Conservation (phyloP, 768 basidiomycete species). For the Lactifluus hygrophoroides region DNA sequence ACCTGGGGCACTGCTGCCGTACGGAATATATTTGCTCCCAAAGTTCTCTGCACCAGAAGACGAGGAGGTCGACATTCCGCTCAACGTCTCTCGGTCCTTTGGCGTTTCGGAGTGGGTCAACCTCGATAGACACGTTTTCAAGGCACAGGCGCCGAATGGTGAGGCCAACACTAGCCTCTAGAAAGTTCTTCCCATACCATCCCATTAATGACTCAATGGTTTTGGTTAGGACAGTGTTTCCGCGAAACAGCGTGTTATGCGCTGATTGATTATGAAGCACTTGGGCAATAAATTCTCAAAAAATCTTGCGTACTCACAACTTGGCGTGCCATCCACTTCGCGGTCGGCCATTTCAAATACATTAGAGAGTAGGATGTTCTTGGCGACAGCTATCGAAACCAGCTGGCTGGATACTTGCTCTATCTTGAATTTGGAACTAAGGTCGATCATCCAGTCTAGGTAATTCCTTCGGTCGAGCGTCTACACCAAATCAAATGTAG, state of each 20-base stretch:
- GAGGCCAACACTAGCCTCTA: slow-evolving; percentile 71
- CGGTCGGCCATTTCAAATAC: slow-evolving; percentile 59
- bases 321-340: slow-evolving; percentile 62
- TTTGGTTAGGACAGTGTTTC: slow-evolving; percentile 41
- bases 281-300: not conserved
- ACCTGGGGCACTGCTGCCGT: slow-evolving; percentile 68
- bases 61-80: slow-evolving; percentile 57
- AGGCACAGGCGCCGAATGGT: slow-evolving; percentile 60
- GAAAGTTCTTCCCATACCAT: slow-evolving; percentile 72
- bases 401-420: slow-evolving; percentile 54
- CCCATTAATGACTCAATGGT: slow-evolving; percentile 74
- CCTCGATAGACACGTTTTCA: slow-evolving; percentile 73
- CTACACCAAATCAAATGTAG: slow-evolving; percentile 26
- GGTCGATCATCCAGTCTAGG: slow-evolving; percentile 66
- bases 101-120: slow-evolving; percentile 63
- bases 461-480: slow-evolving; percentile 51
- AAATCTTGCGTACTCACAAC: slow-evolving; percentile 39
- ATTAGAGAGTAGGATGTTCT: slow-evolving; percentile 53
- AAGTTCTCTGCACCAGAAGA: slow-evolving; percentile 70
- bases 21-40: slow-evolving; percentile 77
- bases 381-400: slow-evolving; percentile 62
- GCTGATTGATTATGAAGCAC: slow-evolving; percentile 35
- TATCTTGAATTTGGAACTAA: slow-evolving; percentile 57
- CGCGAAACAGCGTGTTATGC: slow-evolving; percentile 70
- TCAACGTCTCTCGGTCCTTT: slow-evolving; percentile 56